These are phyloP conservation scores for Leishmania guyanensis DNA, from an alignment of 208 protist species.

Conservation along the genomic window DNA sequence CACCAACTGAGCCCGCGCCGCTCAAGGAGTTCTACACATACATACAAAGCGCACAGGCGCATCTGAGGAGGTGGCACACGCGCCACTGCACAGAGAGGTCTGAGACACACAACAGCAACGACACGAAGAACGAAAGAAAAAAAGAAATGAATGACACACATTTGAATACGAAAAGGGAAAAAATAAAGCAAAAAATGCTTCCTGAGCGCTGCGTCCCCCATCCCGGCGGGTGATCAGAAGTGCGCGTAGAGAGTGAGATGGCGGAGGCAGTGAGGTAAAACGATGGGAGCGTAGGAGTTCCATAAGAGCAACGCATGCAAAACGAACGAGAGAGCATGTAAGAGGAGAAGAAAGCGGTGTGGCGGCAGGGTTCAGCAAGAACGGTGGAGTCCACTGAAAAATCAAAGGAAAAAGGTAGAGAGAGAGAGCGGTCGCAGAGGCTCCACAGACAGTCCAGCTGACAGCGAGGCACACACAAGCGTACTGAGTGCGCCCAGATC, in stretches of 20 bases:
- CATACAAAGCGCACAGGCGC: neutral
- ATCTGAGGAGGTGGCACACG: neutral
- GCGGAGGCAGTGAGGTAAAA: neutral
- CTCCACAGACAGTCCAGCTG: neutral
- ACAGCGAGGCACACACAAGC: neutral
- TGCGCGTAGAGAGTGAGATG: neutral
- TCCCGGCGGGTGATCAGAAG: neutral
- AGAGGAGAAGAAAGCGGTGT: neutral
- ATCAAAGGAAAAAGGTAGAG: neutral
- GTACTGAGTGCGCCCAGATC: neutral
- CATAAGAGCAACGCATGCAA: neutral
- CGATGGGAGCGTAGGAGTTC: neutral
- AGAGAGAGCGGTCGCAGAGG: neutral
- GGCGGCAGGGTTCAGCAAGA: neutral
- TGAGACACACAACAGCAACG: neutral
- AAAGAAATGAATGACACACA: neutral
- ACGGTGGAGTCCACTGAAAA: neutral
- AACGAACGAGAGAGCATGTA: neutral
- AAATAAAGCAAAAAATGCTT: neutral
- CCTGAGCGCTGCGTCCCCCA: neutral
- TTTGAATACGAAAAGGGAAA: neutral
- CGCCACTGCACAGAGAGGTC: neutral
- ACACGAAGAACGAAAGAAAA: neutral
- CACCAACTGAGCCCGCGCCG: neutral
- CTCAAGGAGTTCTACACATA: neutral